A percentile compares a stretch with the other conserved stretches of the same genome.
Evolutionary conservation across 805 yeast genomes (phyloP).

Genomic region (Cyberlindnera nakhonratchasimensis): DNA sequence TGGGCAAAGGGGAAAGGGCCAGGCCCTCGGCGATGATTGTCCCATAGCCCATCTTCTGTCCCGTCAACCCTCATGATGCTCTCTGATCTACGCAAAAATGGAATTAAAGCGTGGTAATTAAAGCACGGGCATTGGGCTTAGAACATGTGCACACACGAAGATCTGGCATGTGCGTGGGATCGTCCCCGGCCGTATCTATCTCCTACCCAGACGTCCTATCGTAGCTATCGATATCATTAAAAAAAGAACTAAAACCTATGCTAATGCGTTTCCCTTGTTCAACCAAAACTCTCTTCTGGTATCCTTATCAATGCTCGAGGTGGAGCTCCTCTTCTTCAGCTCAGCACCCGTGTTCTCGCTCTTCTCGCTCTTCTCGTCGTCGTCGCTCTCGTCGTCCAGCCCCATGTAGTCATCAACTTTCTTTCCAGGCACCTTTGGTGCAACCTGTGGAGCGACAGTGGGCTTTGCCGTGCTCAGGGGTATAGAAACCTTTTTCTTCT

Average conservation of each 20-base stretch:
- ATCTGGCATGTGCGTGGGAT: no score
- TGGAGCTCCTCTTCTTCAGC: constrained; percentile 9
- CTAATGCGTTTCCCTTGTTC: constrained; percentile 31
- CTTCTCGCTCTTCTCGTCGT: constrained; percentile 26
- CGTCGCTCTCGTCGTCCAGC: constrained; percentile 20
- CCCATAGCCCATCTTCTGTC: no score
- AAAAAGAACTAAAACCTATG: constrained; percentile 5
- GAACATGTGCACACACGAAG: no score
- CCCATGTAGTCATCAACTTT: constrained; percentile 21
- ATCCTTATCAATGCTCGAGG: constrained; percentile 20
- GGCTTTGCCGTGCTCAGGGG: background rate
- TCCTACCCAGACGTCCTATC: no score
- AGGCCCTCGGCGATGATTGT: no score
- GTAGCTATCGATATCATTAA: no score
- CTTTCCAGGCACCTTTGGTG: constrained; percentile 8
- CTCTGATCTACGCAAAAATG: no score
- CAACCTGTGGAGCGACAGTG: background rate
- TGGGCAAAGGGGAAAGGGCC: no score
- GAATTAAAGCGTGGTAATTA: no score
- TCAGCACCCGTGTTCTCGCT: constrained; percentile 5
- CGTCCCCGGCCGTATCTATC: no score
- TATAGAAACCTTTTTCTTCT: background rate
- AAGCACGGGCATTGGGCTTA: no score
- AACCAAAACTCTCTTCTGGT: constrained; percentile 35
- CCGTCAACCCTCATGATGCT: no score